phyloP scores from a whole-genome alignment of 225 moss, liverwort and hornwort species.

The Pseudoscleropodium purum region DNA sequence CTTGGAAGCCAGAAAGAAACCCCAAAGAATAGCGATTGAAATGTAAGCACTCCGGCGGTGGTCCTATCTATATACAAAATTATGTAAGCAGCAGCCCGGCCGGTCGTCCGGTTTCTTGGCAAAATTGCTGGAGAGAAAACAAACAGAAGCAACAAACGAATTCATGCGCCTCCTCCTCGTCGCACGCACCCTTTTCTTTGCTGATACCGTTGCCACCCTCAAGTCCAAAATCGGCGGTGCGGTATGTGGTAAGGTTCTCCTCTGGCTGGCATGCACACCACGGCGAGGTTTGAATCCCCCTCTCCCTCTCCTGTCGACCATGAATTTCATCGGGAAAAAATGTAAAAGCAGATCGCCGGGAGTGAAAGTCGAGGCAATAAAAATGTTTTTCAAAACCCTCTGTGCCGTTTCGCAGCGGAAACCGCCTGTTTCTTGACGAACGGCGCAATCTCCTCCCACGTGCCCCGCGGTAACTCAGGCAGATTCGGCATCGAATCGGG shows the following conservation, averaged over 20 bases:
- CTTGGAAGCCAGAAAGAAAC: conserved; percentile 31
- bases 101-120: conserved; percentile 17
- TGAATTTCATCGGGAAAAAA: background rate
- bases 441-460: conserved; percentile 55
- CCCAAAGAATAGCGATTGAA: conserved; percentile 42
- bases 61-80: conserved; percentile 24
- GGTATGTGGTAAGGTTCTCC: background rate
- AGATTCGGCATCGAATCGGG: conserved; percentile 38
- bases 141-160: background rate
- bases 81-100: background rate
- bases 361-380: background rate
- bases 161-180: background rate
- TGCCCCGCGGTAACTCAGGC: conserved; percentile 34
- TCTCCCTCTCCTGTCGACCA: background rate
- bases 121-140: conserved; percentile 26
- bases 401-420: conserved; percentile 37
- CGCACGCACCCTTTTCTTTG: background rate
- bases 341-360: background rate
- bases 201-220: background rate
- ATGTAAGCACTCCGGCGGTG: background rate
- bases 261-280: background rate
- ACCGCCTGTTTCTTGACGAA: conserved; percentile 55
- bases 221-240: conserved; percentile 9
- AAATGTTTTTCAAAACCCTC: conserved; percentile 8
- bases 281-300: background rate